A percentile compares a stretch with the other conserved stretches of the same genome.
Conservation (phyloP, 306 rosid genomes). For the Purshia tridentata region DNA sequence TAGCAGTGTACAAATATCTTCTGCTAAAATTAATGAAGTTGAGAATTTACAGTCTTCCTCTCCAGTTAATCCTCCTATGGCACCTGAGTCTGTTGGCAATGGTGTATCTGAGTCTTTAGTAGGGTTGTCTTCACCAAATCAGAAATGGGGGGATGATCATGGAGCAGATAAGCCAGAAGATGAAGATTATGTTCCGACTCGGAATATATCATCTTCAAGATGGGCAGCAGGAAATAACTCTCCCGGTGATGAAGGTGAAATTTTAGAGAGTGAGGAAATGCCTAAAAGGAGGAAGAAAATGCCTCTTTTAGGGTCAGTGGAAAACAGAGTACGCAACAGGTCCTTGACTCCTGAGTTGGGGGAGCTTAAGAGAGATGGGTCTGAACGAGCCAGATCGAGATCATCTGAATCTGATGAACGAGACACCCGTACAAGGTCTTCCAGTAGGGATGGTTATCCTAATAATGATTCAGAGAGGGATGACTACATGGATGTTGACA, state of each 20-base stretch:
- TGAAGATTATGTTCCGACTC: conserved; percentile 70
- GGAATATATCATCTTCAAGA: conserved; percentile 86
- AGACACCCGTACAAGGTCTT: conserved; percentile 48
- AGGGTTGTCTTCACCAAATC: conserved; percentile 36
- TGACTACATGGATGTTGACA: conserved; percentile 64
- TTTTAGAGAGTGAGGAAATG: conserved; percentile 51
- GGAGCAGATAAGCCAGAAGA: conserved; percentile 58
- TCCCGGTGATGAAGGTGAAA: conserved; percentile 89
- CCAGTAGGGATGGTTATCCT: conserved; percentile 58
- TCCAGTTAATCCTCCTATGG: conserved; percentile 25
- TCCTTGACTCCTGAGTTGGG: conserved; percentile 60
- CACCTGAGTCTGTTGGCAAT: conserved; percentile 26
- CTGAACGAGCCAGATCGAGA: conserved; percentile 52
- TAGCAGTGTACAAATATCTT: conserved; percentile 44
- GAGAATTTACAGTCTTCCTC: conserved; percentile 32
- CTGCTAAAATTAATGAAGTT: conserved; percentile 31
- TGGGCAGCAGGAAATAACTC: conserved; percentile 91
- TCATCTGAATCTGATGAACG: conserved; percentile 74
- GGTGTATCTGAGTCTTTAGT: conserved; percentile 30
- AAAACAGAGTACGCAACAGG: conserved; percentile 44
- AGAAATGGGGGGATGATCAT: conserved; percentile 34
- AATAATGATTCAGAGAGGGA: conserved; percentile 60
- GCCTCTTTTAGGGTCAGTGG: conserved; percentile 40
- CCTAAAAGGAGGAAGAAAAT: conserved; percentile 59
- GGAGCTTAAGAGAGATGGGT: conserved; percentile 60